These are phyloP conservation scores for Ustilago vetiveriae DNA, from an alignment of 1,284 basidiomycete genomes.

Conservation along the genomic window DNA sequence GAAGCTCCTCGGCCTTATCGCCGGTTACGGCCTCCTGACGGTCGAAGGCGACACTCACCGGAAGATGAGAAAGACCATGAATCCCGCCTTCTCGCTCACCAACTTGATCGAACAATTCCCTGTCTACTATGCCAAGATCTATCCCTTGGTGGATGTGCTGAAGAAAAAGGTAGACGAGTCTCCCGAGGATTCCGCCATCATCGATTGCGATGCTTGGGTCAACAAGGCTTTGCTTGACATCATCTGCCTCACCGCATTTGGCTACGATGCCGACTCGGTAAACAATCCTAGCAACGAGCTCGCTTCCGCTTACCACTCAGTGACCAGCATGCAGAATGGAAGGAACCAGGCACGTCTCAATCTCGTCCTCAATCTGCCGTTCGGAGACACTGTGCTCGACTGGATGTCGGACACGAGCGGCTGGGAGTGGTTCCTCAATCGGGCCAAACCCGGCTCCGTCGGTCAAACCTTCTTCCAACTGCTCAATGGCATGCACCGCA, in stretches of 20 bases:
- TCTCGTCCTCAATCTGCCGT: conserved; percentile 52
- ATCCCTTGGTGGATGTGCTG: conserved; percentile 45
- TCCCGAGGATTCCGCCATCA: conserved; percentile 27
- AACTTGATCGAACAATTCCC: conserved; percentile 54
- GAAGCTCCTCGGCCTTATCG: conserved; percentile 45
- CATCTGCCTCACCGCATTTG: conserved; percentile 59
- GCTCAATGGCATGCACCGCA: conserved; percentile 46
- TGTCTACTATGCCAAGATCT: conserved; percentile 52
- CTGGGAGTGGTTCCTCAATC: conserved; percentile 16
- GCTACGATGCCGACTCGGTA: conserved; percentile 57
- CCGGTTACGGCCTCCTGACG: conserved; percentile 53
- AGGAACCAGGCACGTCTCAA: conserved; percentile 55
- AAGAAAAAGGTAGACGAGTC: conserved; percentile 39
- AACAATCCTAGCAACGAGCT: conserved; percentile 50
- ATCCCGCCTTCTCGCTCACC: conserved; percentile 54
- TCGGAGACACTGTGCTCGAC: conserved; percentile 36
- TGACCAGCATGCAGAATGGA: conserved; percentile 56
- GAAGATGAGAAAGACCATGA: conserved; percentile 57
- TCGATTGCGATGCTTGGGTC: conserved; percentile 55
- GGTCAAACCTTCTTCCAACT: conserved; percentile 10
- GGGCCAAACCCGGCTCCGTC: not conserved
- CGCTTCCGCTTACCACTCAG: conserved; percentile 56
- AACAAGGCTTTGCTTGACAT: conserved; percentile 63
- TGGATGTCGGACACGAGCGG: conserved; percentile 18
- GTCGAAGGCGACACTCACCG: conserved; percentile 52